Evolutionary conservation across 768 basidiomycete species (phyloP).

Genomic region (Calvatia gigantea): DNA sequence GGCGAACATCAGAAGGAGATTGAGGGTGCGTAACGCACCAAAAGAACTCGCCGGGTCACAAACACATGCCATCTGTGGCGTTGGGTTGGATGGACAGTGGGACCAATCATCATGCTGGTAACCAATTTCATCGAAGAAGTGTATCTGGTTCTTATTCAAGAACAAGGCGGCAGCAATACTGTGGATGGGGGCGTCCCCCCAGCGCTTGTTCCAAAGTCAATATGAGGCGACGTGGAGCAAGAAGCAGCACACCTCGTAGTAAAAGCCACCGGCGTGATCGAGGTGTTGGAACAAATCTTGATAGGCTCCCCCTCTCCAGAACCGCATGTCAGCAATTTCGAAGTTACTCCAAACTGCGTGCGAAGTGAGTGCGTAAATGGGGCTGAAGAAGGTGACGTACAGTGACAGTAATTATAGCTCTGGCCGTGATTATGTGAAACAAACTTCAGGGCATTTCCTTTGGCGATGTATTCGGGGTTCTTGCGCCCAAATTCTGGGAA

Average conservation of each 20-base stretch:
- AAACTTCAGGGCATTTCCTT: constrained; percentile 62
- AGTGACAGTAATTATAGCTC: constrained; percentile 76
- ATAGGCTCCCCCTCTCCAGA: constrained; percentile 66
- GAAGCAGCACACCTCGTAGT: constrained; percentile 54
- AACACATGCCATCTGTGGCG: constrained; percentile 51
- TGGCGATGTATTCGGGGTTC: constrained; percentile 52
- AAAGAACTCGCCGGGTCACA: constrained; percentile 61
- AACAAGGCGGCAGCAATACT: constrained; percentile 79
- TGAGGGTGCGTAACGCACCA: constrained; percentile 35
- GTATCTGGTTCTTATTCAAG: constrained; percentile 63
- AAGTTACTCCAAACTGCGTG: constrained; percentile 62
- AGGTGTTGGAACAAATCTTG: constrained; percentile 62
- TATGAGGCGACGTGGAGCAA: constrained; percentile 27
- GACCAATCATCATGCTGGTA: constrained; percentile 78
- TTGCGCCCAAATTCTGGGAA: constrained; percentile 55
- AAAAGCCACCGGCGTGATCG: constrained; percentile 63
- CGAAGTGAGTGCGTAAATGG: background rate
- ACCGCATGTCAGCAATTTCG: constrained; percentile 67
- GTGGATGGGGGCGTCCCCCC: constrained; percentile 89
- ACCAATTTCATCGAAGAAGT: constrained; percentile 83
- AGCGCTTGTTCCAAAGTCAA: constrained; percentile 44
- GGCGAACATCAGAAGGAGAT: background rate
- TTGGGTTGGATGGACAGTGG: constrained; percentile 54
- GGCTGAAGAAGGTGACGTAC: constrained; percentile 34
- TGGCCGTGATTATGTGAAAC: constrained; percentile 68